Percentiles rank a stretch among this genome's conserved stretches.
Evolutionary conservation across 1,139 yeast species (phyloP).

Genomic region (Kurtzmaniella quercitrusa): DNA sequence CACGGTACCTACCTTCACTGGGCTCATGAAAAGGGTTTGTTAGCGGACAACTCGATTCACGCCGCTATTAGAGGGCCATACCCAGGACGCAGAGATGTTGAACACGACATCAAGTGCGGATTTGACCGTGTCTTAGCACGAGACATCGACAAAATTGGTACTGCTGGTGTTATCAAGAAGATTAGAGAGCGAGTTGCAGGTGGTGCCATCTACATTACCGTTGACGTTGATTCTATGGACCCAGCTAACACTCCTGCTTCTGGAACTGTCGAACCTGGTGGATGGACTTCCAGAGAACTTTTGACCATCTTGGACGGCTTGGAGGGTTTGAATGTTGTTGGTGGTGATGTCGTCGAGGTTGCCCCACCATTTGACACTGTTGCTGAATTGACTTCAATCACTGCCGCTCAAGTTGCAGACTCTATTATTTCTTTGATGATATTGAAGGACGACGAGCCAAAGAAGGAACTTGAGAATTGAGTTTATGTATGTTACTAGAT

Average conservation of each 20-base stretch:
- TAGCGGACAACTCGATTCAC: slow-evolving; percentile 19
- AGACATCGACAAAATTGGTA: slow-evolving; percentile 14
- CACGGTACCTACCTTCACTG: slow-evolving; percentile 14
- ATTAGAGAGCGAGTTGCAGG: slow-evolving; percentile 12
- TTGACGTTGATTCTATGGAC: slow-evolving; percentile 13
- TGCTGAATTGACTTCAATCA: slow-evolving; percentile 12
- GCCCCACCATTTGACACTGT: slow-evolving; percentile 12
- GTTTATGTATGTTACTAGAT: not conserved
- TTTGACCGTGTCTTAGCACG: slow-evolving; percentile 13
- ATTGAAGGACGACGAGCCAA: slow-evolving; percentile 6
- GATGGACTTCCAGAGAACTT: slow-evolving; percentile 13
- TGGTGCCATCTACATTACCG: slow-evolving; percentile 11
- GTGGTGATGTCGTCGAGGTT: slow-evolving; percentile 14
- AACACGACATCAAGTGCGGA: slow-evolving; percentile 12
- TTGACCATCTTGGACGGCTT: slow-evolving; percentile 12
- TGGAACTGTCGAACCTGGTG: slow-evolving; percentile 15
- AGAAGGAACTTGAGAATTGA: slow-evolving; percentile 3
- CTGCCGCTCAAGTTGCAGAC: slow-evolving; percentile 12
- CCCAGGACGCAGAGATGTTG: slow-evolving; percentile 18
- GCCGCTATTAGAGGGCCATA: slow-evolving; percentile 35
- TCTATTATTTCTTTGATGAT: slow-evolving; percentile 11
- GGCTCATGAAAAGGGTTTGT: slow-evolving; percentile 15
- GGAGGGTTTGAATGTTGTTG: slow-evolving; percentile 12
- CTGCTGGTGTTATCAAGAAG: slow-evolving; percentile 11
- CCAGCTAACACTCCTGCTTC: slow-evolving; percentile 13